phyloP scores from a whole-genome alignment of 352 stramenopile species.

The Globisporangium takayamanum region DNA sequence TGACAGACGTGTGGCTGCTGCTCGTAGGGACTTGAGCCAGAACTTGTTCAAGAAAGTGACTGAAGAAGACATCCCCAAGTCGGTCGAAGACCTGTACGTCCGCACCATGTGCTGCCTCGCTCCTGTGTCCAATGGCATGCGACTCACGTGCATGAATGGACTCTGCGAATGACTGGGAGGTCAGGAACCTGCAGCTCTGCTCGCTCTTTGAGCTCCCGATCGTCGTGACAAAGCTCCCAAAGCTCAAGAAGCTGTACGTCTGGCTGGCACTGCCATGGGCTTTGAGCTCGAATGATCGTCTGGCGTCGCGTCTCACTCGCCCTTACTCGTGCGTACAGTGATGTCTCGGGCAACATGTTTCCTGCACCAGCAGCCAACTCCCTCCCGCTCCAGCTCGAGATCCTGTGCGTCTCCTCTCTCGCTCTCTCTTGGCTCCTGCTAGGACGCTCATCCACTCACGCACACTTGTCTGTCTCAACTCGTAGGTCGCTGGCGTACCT shows the following conservation, averaged over 20 bases:
- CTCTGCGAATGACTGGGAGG: too few species aligned
- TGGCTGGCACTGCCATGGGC: too few species aligned
- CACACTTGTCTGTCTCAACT: background rate
- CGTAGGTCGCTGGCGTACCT: constrained; percentile 5
- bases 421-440: background rate
- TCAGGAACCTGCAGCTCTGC: constrained; percentile 21
- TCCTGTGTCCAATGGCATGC: background rate
- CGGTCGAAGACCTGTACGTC: constrained; percentile 15
- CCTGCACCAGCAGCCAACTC: constrained; percentile 7
- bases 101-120: background rate
- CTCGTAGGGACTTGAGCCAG: constrained; percentile 15
- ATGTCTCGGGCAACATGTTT: constrained; percentile 22
- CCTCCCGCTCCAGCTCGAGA: constrained; percentile 20
- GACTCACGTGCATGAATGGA: too few species aligned
- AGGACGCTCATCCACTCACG: background rate
- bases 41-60: constrained; percentile 19
- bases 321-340: constrained; percentile 3
- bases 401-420: constrained; percentile 7
- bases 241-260: constrained; percentile 28
- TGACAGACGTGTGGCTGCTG: background rate
- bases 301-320: background rate
- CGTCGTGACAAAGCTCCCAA: constrained; percentile 24
- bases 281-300: background rate
- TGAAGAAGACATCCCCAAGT: constrained; percentile 9
- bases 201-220: constrained; percentile 24